A percentile compares a stretch with the other conserved stretches of the same genome.
Conservation (phyloP, 352 stramenopile species). For the Globisporangium parvum region DNA sequence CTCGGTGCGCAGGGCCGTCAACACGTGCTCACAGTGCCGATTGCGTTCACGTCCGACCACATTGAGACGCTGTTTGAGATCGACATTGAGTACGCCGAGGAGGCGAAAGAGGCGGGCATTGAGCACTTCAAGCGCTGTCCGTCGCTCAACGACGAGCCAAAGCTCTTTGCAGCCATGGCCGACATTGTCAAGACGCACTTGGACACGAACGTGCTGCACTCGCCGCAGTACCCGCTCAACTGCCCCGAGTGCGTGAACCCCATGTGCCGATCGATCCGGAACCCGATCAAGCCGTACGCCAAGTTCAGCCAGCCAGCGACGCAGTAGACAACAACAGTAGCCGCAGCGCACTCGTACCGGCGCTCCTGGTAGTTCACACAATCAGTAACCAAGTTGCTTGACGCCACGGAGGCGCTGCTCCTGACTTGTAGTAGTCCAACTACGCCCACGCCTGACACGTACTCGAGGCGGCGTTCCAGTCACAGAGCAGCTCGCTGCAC, state of each 20-base stretch:
- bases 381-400: too few species aligned
- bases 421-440: too few species aligned
- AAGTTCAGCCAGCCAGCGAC: slow-evolving; percentile 15
- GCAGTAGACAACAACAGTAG: neutral
- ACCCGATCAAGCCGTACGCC: slow-evolving; percentile 77
- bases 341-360: too few species aligned
- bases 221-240: slow-evolving; percentile 79
- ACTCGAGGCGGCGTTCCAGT: neutral
- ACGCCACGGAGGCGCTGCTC: too few species aligned
- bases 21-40: slow-evolving; percentile 96
- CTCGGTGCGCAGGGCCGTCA: slow-evolving; percentile 89
- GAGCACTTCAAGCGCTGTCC: slow-evolving; percentile 93
- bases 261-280: slow-evolving; percentile 79
- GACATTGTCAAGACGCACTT: slow-evolving; percentile 95
- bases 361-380: too few species aligned
- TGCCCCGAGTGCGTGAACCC: slow-evolving; percentile 78
- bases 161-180: slow-evolving; percentile 96
- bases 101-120: slow-evolving; percentile 94
- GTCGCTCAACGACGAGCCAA: slow-evolving; percentile 93
- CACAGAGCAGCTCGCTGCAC: neutral
- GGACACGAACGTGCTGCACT: slow-evolving; percentile 65
- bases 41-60: slow-evolving; percentile 98
- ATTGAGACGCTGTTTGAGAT: slow-evolving; percentile 99
- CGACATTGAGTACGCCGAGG: slow-evolving; percentile 98
- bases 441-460: too few species aligned